phyloP scores from a whole-genome alignment of 345 rosid species.

The Salix purpurea region DNA sequence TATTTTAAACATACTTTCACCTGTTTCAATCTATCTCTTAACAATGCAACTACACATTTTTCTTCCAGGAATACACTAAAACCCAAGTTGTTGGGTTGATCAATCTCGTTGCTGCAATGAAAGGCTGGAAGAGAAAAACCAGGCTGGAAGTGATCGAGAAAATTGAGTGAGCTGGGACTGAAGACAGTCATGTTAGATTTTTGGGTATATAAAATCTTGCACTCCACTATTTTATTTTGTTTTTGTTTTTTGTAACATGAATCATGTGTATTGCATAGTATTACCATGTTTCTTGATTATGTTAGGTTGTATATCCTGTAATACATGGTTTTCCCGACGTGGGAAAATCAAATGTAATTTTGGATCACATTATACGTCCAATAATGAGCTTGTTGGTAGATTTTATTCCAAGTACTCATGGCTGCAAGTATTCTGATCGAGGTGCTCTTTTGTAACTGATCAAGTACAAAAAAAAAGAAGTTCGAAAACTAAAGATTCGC shows the following conservation, averaged over 20 bases:
- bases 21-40: neutral
- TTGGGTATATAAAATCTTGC: slow-evolving; percentile 12
- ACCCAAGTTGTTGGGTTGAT: slow-evolving; percentile 71
- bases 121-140: slow-evolving; percentile 94
- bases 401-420: neutral
- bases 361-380: slow-evolving; percentile 21
- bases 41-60: neutral
- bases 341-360: slow-evolving; percentile 29
- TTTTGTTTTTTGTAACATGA: neutral
- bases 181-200: slow-evolving; percentile 12
- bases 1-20: neutral
- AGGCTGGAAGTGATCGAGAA: slow-evolving; percentile 77
- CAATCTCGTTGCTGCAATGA: slow-evolving; percentile 88
- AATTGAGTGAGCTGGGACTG: slow-evolving; percentile 51
- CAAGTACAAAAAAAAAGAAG: neutral
- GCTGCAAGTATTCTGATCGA: neutral
- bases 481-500: neutral
- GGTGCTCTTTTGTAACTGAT: neutral
- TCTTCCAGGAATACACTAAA: slow-evolving; percentile 70
- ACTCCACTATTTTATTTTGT: neutral
- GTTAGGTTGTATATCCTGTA: slow-evolving; percentile 30
- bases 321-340: slow-evolving; percentile 7
- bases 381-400: slow-evolving; percentile 10
- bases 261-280: slow-evolving; percentile 18
- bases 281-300: slow-evolving; percentile 1